These are phyloP conservation scores for Chlamydomonas sp. DNA, from an alignment of 139 green algal genomes.

Conservation along the genomic window DNA sequence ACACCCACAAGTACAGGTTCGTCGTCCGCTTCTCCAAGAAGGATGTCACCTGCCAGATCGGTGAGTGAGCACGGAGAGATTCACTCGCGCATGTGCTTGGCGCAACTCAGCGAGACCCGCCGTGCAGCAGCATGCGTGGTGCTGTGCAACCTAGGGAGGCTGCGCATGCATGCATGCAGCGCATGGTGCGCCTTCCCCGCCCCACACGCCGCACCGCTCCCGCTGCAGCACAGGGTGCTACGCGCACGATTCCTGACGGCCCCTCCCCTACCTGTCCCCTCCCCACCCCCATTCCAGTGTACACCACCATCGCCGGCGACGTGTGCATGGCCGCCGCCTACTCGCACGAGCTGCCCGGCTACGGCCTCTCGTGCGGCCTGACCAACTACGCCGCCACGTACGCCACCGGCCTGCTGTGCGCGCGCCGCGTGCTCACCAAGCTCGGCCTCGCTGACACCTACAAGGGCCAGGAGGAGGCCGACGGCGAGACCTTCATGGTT, in stretches of 20 bases:
- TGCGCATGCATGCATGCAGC: no score
- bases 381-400: constrained; percentile 98
- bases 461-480: constrained; percentile 55
- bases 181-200: no score
- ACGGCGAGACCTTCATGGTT: constrained; percentile 95
- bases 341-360: constrained; percentile 87
- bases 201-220: no score
- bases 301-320: constrained; percentile 92
- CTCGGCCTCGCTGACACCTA: constrained; percentile 86
- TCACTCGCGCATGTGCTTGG: no score
- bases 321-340: constrained; percentile 83
- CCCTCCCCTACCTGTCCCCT: no score
- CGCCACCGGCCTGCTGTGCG: constrained; percentile 86
- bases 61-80: no score
- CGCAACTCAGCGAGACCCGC: no score
- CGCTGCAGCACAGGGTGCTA: no score
- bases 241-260: no score
- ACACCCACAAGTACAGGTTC: constrained; percentile 88
- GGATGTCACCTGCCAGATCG: constrained; percentile 20
- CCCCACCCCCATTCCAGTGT: no score
- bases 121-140: no score
- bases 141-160: no score
- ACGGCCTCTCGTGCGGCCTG: constrained; percentile 74
- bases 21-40: constrained; percentile 42
- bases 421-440: constrained; percentile 89